These are phyloP conservation scores for Adiantum capillusveneris DNA, from an alignment of 75 land plant genomes.

Conservation along the genomic window DNA sequence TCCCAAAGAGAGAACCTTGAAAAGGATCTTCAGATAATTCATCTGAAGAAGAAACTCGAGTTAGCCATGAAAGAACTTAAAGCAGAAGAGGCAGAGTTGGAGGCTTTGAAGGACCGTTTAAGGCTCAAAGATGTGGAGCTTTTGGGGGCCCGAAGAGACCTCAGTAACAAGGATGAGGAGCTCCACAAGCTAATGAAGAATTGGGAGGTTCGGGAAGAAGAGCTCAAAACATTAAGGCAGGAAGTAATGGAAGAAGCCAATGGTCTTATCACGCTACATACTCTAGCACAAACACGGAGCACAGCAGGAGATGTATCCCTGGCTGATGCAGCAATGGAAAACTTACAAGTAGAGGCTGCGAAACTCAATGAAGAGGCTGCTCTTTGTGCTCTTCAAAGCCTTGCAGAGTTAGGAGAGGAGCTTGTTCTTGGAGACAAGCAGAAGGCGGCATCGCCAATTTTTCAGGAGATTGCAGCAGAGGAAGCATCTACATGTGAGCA, in stretches of 20 bases:
- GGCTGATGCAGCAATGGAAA: conserved; percentile 47
- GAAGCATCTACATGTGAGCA: not conserved
- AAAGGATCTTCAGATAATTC: conserved; percentile 13
- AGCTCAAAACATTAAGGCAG: conserved; percentile 36
- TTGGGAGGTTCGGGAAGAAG: conserved; percentile 53
- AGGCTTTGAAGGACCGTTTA: conserved; percentile 38
- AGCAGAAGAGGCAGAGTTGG: conserved; percentile 48
- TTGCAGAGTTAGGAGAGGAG: conserved; percentile 44
- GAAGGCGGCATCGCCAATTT: not conserved
- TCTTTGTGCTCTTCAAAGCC: conserved; percentile 41
- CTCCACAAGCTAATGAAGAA: conserved; percentile 26
- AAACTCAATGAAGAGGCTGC: conserved; percentile 64
- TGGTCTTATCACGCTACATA: conserved; percentile 27
- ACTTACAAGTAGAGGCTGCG: conserved; percentile 55
- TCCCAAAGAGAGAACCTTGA: conserved; percentile 29
- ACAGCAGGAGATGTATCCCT: conserved; percentile 24
- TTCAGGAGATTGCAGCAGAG: not conserved
- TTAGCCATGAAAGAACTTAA: conserved; percentile 15
- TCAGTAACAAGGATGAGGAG: conserved; percentile 63
- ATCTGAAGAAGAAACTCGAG: conserved; percentile 16
- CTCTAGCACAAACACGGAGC: conserved; percentile 29
- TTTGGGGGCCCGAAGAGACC: conserved; percentile 43
- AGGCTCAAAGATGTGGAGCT: conserved; percentile 49
- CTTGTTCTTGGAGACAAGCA: conserved; percentile 27
- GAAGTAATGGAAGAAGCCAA: conserved; percentile 41